Evolutionary conservation across 495 filamentous ascomycete species (phyloP).

Genomic region (Massariosphaeria phaeospora): DNA sequence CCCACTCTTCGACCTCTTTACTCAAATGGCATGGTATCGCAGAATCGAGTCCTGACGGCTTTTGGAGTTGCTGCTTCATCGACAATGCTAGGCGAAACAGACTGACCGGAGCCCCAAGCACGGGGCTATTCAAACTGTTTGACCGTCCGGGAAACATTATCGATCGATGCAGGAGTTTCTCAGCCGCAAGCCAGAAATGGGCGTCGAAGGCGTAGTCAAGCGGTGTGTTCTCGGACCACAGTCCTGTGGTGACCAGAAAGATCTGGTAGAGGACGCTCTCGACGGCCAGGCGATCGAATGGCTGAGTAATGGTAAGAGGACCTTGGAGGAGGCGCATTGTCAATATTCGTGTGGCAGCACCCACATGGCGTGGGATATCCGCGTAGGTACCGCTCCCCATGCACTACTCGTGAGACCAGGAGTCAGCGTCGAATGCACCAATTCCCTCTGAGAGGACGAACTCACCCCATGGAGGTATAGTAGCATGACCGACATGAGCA

Average conservation of each 20-base stretch:
- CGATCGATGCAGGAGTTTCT: not conserved
- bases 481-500: not conserved
- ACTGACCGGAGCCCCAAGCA: not conserved
- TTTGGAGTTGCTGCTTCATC: not conserved
- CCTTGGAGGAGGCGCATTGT: not conserved
- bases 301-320: not conserved
- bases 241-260: not conserved
- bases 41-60: not conserved
- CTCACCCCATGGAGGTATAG: not conserved
- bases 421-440: not conserved
- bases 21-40: not conserved
- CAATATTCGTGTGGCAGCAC: not conserved
- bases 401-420: not conserved
- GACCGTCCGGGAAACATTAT: not conserved
- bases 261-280: not conserved
- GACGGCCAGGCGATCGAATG: not conserved
- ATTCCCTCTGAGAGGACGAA: not conserved
- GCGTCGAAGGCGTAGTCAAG: not conserved
- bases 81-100: not conserved
- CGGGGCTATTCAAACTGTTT: conserved; percentile 1
- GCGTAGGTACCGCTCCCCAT: not conserved
- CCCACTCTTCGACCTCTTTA: not conserved
- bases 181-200: not conserved
- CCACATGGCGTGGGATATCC: not conserved
- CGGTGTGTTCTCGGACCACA: not conserved